phyloP scores from a whole-genome alignment of 495 filamentous ascomycete species.

The Trichoderma virens region DNA sequence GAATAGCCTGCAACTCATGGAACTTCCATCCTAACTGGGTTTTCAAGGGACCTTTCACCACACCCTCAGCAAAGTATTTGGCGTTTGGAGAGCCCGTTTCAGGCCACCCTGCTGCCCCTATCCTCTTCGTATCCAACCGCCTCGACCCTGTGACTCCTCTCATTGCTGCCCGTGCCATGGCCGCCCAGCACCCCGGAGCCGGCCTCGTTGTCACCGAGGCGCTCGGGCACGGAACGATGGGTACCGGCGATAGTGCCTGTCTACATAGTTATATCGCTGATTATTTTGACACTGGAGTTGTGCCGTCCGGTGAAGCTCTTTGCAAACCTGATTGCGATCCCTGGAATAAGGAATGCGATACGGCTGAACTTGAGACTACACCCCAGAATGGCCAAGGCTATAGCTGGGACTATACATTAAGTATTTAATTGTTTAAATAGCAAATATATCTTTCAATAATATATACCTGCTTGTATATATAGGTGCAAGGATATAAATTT shows the following conservation, averaged over 20 bases:
- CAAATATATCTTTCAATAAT: too few relatives aligned
- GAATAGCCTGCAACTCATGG: slow-evolving; percentile 48
- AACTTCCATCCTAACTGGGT: slow-evolving; percentile 18
- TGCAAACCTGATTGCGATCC: neutral
- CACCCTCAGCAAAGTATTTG: slow-evolving; percentile 13
- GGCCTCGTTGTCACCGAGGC: slow-evolving; percentile 22
- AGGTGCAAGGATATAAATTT: too few relatives aligned
- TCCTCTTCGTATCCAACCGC: slow-evolving; percentile 24
- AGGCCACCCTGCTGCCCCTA: slow-evolving; percentile 19
- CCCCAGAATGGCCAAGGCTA: neutral
- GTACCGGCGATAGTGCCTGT: slow-evolving; percentile 17
- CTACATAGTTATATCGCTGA: slow-evolving; percentile 7
- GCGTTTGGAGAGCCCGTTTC: neutral
- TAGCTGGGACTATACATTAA: neutral
- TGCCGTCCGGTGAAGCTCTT: neutral
- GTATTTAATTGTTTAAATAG: neutral
- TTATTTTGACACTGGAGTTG: neutral
- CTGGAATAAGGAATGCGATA: neutral
- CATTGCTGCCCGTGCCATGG: slow-evolving; percentile 21
- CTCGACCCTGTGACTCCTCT: slow-evolving; percentile 28
- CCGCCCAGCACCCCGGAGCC: slow-evolving; percentile 17
- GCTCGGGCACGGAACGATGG: slow-evolving; percentile 21
- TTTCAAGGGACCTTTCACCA: slow-evolving; percentile 22
- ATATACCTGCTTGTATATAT: too few relatives aligned
- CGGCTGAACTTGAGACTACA: neutral